phyloP scores from a whole-genome alignment of 148 eudicot genomes.

The Linanthus parryae region DNA sequence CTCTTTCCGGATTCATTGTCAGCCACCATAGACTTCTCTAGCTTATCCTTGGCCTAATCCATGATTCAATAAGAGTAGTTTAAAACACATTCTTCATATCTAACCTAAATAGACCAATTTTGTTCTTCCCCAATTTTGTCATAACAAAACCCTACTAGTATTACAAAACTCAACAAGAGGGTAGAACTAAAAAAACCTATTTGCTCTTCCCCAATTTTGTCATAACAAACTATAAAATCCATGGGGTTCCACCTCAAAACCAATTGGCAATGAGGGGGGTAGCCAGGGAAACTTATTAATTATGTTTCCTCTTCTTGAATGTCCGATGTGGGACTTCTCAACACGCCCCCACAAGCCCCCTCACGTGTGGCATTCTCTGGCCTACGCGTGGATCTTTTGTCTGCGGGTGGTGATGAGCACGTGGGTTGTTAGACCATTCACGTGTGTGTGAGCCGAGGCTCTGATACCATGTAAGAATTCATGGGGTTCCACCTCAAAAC shows the following conservation, averaged over 20 bases:
- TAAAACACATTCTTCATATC: neutral
- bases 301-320: neutral
- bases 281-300: too few species aligned
- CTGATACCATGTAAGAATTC: neutral
- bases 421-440: too few species aligned
- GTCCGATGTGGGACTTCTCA: neutral
- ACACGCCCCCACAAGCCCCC: too few species aligned
- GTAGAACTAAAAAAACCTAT: neutral
- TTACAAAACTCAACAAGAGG: neutral
- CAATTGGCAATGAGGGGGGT: neutral
- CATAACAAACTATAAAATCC: neutral
- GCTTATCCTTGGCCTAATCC: conserved; percentile 54
- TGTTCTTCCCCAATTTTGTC: neutral
- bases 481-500: neutral
- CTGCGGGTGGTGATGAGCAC: too few species aligned
- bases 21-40: conserved; percentile 73
- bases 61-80: neutral
- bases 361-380: too few species aligned
- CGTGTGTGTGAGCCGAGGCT: too few species aligned
- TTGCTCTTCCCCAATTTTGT: neutral
- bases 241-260: neutral
- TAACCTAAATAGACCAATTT: neutral
- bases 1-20: conserved; percentile 68
- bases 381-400: too few species aligned
- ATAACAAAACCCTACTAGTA: neutral